Evolutionary conservation across 768 basidiomycete genomes (phyloP), one percentile per base, ranked within the genome.

Genomic region (Russula lepida): DNA sequence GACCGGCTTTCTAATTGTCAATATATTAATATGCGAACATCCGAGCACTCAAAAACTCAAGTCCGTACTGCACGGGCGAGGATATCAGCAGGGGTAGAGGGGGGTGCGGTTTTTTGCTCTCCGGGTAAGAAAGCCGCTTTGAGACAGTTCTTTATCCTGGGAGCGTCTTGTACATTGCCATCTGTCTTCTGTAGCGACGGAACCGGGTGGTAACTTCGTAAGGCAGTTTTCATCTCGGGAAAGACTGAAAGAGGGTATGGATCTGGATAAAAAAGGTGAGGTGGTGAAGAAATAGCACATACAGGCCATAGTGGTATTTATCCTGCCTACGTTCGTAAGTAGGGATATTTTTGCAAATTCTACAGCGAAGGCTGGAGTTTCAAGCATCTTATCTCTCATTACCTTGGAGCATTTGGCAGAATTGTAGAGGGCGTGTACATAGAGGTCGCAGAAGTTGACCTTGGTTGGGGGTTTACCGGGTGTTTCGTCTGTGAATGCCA

Each of bases 261-360:
- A 47, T 48, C 46, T 50, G 56, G 58, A 58, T 60, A 60, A 64
- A 54, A 54, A 54, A 49, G 57, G 41, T 21, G 47, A 21, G 55
- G 54, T 37, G 25, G 46, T 39, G 44, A 52, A 32, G 30, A 27
- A 27, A 59, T 49, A 62, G 58, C 63, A 72, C 84, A 76, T 74
- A 88, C 84, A 86, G 54, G 91, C 91, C 83, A 93, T 86, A 33
- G 92, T 94, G 41, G 93, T 95, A 70, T 94, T 95, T 74, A 95
- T 89, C 64, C 91, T 79, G 27, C 92, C 92, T 50, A 93, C 88
- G 69, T 95, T 95, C 54, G 91, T 90, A 56, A 94, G 77, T 35
- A 94, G 77, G 28, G 88, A 85, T 39, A 94, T 83, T 74, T 92
- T 92, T 54, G 86, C 87, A 55, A 92, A 81, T 72, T 90, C 89